Percentiles rank a stretch among this genome's conserved stretches.
Evolutionary conservation across 2,329 filamentous ascomycete species (phyloP).

Genomic region (Furcasterigmium furcatum): DNA sequence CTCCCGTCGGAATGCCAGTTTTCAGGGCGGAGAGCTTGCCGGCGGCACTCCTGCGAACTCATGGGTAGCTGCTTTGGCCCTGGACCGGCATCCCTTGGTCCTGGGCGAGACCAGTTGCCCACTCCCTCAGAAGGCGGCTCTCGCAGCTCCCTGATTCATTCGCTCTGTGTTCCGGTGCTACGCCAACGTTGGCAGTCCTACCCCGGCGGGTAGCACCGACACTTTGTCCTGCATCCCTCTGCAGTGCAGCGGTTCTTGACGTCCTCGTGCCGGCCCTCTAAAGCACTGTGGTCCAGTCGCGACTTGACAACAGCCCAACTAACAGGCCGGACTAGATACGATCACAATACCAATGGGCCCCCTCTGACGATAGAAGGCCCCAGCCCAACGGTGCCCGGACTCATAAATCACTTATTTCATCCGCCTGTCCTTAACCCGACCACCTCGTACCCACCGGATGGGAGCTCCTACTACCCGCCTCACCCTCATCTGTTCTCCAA

Average conservation of each 20-base stretch:
- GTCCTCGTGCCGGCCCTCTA: slow-evolving; percentile 26
- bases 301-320: slow-evolving; percentile 11
- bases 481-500: slow-evolving; percentile 41
- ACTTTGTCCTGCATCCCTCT: slow-evolving; percentile 27
- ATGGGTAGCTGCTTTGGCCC: slow-evolving; percentile 32
- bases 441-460: slow-evolving; percentile 47
- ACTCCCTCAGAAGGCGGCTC: slow-evolving; percentile 29
- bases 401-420: slow-evolving; percentile 47
- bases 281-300: slow-evolving; percentile 16
- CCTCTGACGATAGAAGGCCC: slow-evolving; percentile 51
- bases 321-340: slow-evolving; percentile 44
- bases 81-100: slow-evolving; percentile 19
- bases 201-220: slow-evolving; percentile 25
- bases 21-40: not conserved
- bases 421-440: slow-evolving; percentile 42
- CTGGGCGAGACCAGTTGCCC: slow-evolving; percentile 12
- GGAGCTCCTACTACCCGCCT: slow-evolving; percentile 43
- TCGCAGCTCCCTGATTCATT: slow-evolving; percentile 32
- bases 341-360: slow-evolving; percentile 48
- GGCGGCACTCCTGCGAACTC: slow-evolving; percentile 12
- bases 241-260: slow-evolving; percentile 26
- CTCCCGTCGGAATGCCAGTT: no score
- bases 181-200: slow-evolving; percentile 42
- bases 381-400: slow-evolving; percentile 41
- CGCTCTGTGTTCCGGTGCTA: slow-evolving; percentile 37